Evolutionary conservation across 768 basidiomycete species (phyloP).

Genomic region (Cyclocybe aegerita): DNA sequence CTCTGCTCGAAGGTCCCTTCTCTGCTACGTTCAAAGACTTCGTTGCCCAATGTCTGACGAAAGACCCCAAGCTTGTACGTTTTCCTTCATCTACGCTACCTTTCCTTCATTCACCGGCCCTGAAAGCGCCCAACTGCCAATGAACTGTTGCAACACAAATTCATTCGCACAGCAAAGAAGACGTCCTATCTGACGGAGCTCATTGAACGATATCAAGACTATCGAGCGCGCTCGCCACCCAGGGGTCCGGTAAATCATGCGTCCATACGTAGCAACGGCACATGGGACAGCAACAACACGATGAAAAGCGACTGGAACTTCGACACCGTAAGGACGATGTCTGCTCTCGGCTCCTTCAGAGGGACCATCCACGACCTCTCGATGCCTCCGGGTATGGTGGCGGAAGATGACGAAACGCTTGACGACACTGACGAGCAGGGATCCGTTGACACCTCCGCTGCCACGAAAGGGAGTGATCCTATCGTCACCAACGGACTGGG

Average conservation of each 20-base stretch:
- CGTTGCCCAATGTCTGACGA: constrained; percentile 85
- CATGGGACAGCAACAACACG: constrained; percentile 74
- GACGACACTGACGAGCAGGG: constrained; percentile 42
- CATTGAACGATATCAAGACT: constrained; percentile 84
- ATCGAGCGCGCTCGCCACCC: constrained; percentile 58
- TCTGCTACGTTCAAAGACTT: constrained; percentile 91
- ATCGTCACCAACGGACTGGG: constrained; percentile 39
- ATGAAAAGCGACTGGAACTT: constrained; percentile 96
- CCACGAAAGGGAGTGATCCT: constrained; percentile 66
- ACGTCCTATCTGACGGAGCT: constrained; percentile 85
- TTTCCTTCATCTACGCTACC: not conserved
- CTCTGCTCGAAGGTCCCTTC: constrained; percentile 84
- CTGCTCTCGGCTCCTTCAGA: constrained; percentile 77
- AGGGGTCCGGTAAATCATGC: constrained; percentile 59
- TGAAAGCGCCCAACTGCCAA: constrained; percentile 83
- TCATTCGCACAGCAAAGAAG: constrained; percentile 82
- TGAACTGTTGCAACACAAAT: constrained; percentile 91
- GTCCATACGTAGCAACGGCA: constrained; percentile 53
- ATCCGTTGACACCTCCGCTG: constrained; percentile 61
- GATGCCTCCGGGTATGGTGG: constrained; percentile 55
- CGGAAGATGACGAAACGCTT: constrained; percentile 52
- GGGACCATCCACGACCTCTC: constrained; percentile 67
- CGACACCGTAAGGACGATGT: constrained; percentile 74
- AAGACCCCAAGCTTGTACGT: constrained; percentile 79
- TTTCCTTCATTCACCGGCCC: constrained; percentile 4